Evolutionary conservation across 2,329 filamentous ascomycete species (phyloP).

Genomic region (Phyllosticta paracitricarpa): DNA sequence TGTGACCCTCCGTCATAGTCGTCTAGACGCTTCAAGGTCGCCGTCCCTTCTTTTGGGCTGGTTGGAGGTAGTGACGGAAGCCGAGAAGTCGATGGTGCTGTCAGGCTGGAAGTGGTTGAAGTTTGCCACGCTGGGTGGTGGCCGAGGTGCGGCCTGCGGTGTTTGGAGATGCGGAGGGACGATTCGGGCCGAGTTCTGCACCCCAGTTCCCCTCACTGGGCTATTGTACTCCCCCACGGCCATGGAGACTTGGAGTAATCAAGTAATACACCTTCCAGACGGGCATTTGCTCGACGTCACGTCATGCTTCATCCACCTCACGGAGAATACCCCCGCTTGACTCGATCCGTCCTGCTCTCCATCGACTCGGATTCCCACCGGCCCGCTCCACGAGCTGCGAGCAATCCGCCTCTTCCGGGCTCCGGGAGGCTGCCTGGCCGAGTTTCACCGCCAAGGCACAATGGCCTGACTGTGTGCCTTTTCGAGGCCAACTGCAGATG

Average conservation of each 20-base stretch:
- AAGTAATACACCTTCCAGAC: neutral
- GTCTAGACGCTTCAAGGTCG: neutral
- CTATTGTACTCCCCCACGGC: neutral
- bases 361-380: neutral
- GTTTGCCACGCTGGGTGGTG: neutral
- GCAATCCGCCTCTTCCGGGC: neutral
- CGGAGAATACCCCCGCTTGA: neutral
- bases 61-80: neutral
- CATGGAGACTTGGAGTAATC: neutral
- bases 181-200: neutral
- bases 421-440: neutral
- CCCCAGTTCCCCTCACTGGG: neutral
- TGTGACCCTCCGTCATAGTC: neutral
- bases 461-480: neutral
- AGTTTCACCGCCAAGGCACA: neutral
- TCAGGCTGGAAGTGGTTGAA: neutral
- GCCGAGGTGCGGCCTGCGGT: neutral
- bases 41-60: neutral
- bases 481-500: neutral
- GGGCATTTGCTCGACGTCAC: neutral
- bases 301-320: neutral
- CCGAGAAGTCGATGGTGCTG: neutral
- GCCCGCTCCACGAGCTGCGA: neutral
- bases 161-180: neutral
- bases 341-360: neutral